Percentiles rank a stretch among this genome's conserved stretches.
These are phyloP conservation scores for Rutstroemia sp. DNA, from an alignment of 2,329 filamentous ascomycete genomes.

Conservation along the genomic window DNA sequence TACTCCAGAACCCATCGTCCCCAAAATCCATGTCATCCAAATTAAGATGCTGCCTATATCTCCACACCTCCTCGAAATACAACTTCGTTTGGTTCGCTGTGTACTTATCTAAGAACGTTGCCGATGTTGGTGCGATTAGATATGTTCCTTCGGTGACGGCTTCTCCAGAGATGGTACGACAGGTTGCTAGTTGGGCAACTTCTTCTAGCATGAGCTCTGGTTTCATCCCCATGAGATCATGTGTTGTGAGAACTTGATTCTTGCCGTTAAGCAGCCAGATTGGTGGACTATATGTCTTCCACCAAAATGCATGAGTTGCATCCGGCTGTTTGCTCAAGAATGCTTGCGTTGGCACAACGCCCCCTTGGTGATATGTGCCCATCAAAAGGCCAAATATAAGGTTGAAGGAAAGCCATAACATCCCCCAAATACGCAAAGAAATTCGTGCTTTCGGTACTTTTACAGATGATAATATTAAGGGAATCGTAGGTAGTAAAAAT, in stretches of 20 bases:
- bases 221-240: conserved; percentile 67
- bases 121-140: conserved; percentile 66
- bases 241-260: conserved; percentile 62
- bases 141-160: conserved; percentile 54
- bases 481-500: conserved; percentile 68
- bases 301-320: conserved; percentile 64
- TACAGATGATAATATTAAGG: conserved; percentile 68
- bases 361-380: conserved; percentile 78
- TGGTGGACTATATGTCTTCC: conserved; percentile 79
- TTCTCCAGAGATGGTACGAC: conserved; percentile 50
- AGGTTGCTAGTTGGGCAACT: conserved; percentile 52
- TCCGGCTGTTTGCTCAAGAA: conserved; percentile 62
- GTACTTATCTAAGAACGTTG: conserved; percentile 60
- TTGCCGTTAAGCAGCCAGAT: conserved; percentile 74
- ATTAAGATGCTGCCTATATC: conserved; percentile 60
- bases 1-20: conserved; percentile 68
- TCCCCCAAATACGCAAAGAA: conserved; percentile 47
- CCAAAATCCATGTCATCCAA: conserved; percentile 75
- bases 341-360: conserved; percentile 67
- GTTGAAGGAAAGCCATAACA: conserved; percentile 64
- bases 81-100: conserved; percentile 39
- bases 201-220: conserved; percentile 52
- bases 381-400: conserved; percentile 60
- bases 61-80: conserved; percentile 63
- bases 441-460: conserved; percentile 51